Base-by-base conservation (phyloP, 2,329 filamentous ascomycete species). In the Lachnellula occidentalis region DNA sequence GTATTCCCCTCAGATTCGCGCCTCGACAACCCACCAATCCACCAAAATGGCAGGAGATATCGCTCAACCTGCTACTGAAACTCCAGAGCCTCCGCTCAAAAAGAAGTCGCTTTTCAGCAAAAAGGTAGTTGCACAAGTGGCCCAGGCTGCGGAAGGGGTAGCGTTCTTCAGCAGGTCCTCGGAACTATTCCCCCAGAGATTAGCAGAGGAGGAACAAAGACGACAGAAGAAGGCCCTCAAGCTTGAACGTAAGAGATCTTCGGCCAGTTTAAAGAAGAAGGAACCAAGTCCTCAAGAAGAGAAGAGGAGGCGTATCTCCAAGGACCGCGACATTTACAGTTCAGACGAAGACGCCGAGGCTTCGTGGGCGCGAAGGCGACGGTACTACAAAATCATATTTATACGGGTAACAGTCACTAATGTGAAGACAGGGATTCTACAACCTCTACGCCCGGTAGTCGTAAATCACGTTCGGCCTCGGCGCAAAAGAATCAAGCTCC, bases 31-130 rank as follows among this genome's bases (percentile, higher is more conserved):
- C 19, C 21, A 15, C 48, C 5, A 52, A 34, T 37, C 14, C 7
- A 37, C n/a, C 34, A 45, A 46, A n/a, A 63, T 65, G 58, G 58
- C 54, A 5, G 52, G 58, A n/a, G 46, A 42, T 14, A 50, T 58
- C 39, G 58, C 49, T 21, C 51, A 60, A n/a, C 48, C 47, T n/a
- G n/a, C 8, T 5, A 14, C 45, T 21, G 31, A 42, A 12, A 45
- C 43, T 4, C 34, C 45, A 19, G 21, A 53, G 15, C 45, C 54
- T 9, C 56, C 57, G 37, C 54, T 56, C 9, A 62, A 69, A 59
- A 62, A 69, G 61, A 51, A 72, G 39, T 75, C 75, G 1, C 73
- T 82, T 17, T 84, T 84, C 70, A 82, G 78, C 49, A 80, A 78
- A 59, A 75, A 78, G 46, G 68, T 73, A 21, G 79, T 76, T 74